These are phyloP conservation scores for Lactarius psammicola DNA, from an alignment of 768 basidiomycete species.

Conservation along the genomic window DNA sequence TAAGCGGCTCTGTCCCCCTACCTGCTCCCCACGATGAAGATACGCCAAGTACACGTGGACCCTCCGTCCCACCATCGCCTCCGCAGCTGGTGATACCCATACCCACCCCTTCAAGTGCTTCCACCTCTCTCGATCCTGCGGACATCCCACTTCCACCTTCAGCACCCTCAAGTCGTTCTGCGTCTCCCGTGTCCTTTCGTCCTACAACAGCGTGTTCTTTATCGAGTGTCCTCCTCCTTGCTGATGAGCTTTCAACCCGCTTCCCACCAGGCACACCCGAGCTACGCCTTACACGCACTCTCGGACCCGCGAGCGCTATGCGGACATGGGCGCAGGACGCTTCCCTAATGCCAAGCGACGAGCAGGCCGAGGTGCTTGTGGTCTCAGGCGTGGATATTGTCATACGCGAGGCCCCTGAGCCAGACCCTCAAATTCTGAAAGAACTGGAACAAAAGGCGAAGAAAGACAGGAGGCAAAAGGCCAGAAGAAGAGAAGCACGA, in stretches of 20 bases:
- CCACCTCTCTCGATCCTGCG: conserved; percentile 9
- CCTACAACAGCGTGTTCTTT: conserved; percentile 35
- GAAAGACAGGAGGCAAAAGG: conserved; percentile 13
- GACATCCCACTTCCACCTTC: conserved; percentile 25
- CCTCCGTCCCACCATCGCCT: neutral
- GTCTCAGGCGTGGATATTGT: conserved; percentile 54
- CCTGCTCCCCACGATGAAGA: neutral
- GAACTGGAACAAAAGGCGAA: conserved; percentile 27
- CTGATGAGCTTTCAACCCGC: conserved; percentile 56
- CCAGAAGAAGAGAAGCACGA: conserved; percentile 30
- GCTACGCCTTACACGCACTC: conserved; percentile 54
- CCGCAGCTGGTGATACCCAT: neutral
- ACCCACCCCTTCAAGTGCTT: neutral
- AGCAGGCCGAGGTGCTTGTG: conserved; percentile 62
- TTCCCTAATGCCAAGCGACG: conserved; percentile 46
- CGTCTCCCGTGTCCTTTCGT: conserved; percentile 34
- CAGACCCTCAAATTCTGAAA: conserved; percentile 34
- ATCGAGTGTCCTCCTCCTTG: conserved; percentile 49
- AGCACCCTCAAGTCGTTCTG: conserved; percentile 10
- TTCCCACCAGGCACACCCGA: conserved; percentile 62
- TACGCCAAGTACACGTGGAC: neutral
- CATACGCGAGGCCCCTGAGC: conserved; percentile 42
- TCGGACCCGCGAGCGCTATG: conserved; percentile 77
- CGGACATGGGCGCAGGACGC: conserved; percentile 66
- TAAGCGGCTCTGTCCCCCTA: neutral